Base-by-base conservation (phyloP, 192 early-diverging fungal species). In the Podila clonocystis region DNA sequence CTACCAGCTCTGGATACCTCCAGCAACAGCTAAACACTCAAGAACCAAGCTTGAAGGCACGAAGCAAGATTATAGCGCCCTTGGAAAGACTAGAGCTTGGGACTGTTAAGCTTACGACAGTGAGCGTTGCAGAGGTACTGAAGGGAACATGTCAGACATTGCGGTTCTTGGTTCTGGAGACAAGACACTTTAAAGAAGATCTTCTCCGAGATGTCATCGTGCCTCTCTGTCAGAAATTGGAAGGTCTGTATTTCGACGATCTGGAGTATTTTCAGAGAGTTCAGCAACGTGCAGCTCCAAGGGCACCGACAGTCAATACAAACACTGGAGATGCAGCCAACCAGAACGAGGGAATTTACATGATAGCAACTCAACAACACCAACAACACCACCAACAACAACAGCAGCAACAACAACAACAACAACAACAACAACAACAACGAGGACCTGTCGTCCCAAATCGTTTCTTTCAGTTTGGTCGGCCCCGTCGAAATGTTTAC, bases 1-100 rank as follows among this genome's bases (percentile, higher is more conserved):
- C 26, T 52, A 30, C 58, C 38, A 48, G 22, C 31, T 17, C 5
- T 36, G 11, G 52, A 26, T 55, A 5, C 26, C 22, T 3, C 2
- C 52, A 55, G 8, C 8, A 55, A 55, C 24, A 55, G 15, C 13
- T 17, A 45, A 45, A 45, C 11, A 22, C n/a, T 9, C n/a, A 24
- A 55, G 52, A 55, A 22, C 52, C 52, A 1, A 55, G 13, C 8
- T 26, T 22, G 20, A 7, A n/a, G 5, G 29, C 29, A 9, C 65
- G 68, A 50, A 73, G 48, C 15, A 20, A 24, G 62, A 69, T 80
- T 30, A 30, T 73, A 12, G 70, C 77, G 5, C 77, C 77, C 20
- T 22, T 80, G 38, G 77, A 80, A 26, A 50, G 77, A 50, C 28
- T 80, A 12, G 77, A 80, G 24, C 57, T 80, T 2, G 70, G 70